Percentiles rank a stretch among this genome's conserved stretches.
Evolutionary conservation across 129 eudicot genomes (phyloP).

Genomic region (Saposhnikovia divaricata): DNA sequence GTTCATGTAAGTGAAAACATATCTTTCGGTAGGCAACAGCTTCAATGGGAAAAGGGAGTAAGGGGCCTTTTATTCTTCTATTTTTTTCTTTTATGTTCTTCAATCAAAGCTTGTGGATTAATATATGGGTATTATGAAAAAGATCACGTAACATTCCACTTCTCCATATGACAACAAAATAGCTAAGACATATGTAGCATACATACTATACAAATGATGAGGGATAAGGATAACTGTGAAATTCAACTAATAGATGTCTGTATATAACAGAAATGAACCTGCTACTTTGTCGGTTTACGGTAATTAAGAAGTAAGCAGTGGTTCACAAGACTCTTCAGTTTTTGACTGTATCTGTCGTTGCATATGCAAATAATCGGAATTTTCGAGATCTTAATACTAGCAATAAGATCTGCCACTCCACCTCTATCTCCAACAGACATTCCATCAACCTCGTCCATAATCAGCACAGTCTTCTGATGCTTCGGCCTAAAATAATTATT

Average conservation of each 20-base stretch:
- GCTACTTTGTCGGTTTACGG: slow-evolving; percentile 97
- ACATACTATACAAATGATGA: neutral
- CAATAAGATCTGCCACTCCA: slow-evolving; percentile 88
- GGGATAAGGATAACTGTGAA: neutral
- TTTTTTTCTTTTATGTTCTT: neutral
- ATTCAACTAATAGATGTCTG: neutral
- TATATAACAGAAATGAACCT: slow-evolving; percentile 38
- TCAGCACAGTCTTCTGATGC: slow-evolving; percentile 16
- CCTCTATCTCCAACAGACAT: slow-evolving; percentile 42
- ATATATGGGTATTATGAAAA: neutral
- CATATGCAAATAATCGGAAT: slow-evolving; percentile 91
- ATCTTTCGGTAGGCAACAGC: neutral
- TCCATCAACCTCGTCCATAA: slow-evolving; percentile 14
- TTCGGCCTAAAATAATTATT: slow-evolving; percentile 38
- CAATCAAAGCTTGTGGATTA: neutral
- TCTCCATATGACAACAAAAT: neutral
- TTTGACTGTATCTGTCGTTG: slow-evolving; percentile 92
- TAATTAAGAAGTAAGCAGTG: slow-evolving; percentile 66
- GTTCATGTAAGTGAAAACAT: no score
- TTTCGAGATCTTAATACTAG: slow-evolving; percentile 85
- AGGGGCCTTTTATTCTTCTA: neutral
- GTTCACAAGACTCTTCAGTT: slow-evolving; percentile 81
- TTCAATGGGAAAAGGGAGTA: neutral
- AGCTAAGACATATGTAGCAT: neutral
- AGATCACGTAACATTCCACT: neutral